Conservation (phyloP, 345 rosid genomes). For the Eucalyptus curtisii region DNA sequence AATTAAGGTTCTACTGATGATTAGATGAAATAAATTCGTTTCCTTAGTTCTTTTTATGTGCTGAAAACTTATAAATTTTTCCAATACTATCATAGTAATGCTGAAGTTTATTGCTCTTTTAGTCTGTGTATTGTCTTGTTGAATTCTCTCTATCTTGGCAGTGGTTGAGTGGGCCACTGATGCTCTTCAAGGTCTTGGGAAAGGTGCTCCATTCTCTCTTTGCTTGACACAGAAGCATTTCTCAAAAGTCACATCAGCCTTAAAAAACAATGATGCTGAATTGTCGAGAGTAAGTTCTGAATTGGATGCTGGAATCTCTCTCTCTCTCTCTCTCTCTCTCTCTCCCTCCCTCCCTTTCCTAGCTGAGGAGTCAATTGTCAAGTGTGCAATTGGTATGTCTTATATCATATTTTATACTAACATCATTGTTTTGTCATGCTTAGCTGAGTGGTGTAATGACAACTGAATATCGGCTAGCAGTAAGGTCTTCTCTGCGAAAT, state of each 20-base stretch:
- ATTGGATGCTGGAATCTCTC: not conserved
- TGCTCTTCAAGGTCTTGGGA: constrained; percentile 71
- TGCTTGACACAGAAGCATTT: constrained; percentile 59
- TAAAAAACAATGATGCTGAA: constrained; percentile 38
- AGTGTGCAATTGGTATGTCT: not conserved
- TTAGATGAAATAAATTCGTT: not conserved
- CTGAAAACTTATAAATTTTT: not conserved
- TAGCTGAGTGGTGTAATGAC: constrained; percentile 84
- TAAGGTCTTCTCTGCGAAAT: constrained; percentile 56
- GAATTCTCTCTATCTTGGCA: not conserved
- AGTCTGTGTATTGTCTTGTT: not conserved
- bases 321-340: not conserved
- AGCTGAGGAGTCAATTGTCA: not conserved
- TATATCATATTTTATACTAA: not conserved
- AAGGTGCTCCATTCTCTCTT: constrained; percentile 95
- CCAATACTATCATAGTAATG: not conserved
- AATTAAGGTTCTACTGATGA: not conserved
- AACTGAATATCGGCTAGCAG: constrained; percentile 76
- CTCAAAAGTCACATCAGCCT: constrained; percentile 61
- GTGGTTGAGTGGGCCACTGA: constrained; percentile 86
- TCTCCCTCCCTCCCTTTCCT: not conserved
- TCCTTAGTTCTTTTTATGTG: not conserved
- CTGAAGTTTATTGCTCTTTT: not conserved
- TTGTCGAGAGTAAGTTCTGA: constrained; percentile 48
- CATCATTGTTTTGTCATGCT: not conserved